Evolutionary conservation across 164 flowering plant genomes (phyloP).

Genomic region (Sedum album): DNA sequence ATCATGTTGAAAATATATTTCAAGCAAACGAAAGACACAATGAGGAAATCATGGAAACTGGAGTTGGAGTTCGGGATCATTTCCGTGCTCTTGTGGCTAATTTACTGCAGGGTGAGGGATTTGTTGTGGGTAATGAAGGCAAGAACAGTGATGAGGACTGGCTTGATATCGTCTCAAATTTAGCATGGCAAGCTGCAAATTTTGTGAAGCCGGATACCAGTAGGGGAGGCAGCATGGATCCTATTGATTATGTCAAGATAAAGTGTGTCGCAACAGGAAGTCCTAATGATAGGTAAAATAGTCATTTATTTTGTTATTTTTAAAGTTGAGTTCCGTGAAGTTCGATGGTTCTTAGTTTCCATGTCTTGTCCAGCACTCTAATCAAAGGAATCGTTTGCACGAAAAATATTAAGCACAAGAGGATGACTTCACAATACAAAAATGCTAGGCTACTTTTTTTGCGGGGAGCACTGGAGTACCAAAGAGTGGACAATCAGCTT

Average conservation of each 20-base stretch:
- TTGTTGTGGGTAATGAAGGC: constrained; percentile 29
- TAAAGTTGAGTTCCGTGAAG: background rate
- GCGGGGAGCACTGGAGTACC: constrained; percentile 94
- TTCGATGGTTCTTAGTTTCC: background rate
- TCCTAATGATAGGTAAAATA: constrained; percentile 62
- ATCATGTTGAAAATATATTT: constrained; percentile 30
- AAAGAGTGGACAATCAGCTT: constrained; percentile 66
- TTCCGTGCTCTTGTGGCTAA: constrained; percentile 92
- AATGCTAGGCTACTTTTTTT: constrained; percentile 74
- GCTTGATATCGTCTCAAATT: constrained; percentile 61
- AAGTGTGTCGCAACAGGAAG: constrained; percentile 79
- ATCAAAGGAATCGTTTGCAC: constrained; percentile 94
- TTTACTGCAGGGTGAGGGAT: constrained; percentile 69
- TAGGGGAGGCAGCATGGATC: constrained; percentile 96
- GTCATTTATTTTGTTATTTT: background rate
- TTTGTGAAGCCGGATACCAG: constrained; percentile 89
- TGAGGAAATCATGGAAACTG: constrained; percentile 52
- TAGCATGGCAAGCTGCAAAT: constrained; percentile 94
- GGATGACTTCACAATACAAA: constrained; percentile 92
- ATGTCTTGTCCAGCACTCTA: constrained; percentile 46
- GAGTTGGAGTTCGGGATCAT: constrained; percentile 66
- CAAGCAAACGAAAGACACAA: constrained; percentile 42
- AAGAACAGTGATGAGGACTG: constrained; percentile 38
- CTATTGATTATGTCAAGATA: constrained; percentile 83
- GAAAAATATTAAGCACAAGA: constrained; percentile 93